Evolutionary conservation across 768 basidiomycete genomes (phyloP), one percentile per base, ranked within the genome.

Genomic region (Cystobasidium onofrii): DNA sequence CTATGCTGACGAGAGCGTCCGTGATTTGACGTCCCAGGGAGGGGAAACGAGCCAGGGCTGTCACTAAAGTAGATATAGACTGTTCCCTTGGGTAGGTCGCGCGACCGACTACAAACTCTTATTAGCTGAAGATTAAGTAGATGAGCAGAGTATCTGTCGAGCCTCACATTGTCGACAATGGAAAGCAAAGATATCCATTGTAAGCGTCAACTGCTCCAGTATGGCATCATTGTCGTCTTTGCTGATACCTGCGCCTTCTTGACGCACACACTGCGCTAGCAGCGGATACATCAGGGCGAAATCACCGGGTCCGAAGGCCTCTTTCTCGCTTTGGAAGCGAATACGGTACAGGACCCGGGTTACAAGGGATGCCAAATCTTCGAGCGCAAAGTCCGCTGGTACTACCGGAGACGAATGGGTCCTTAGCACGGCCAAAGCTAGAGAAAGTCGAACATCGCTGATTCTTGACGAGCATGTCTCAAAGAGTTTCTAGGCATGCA

Each of bases 321-420:
- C 82, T 76, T 91, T 88, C 75, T 94, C 90, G 0, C 91, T 88
- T 1, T 94, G 83, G 73, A 86, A 89, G 23, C 90, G 87, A 0
- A 98, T 80, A 23, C 90, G 87, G 80, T 95, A 90, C 1, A 99
- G 83, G 0, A 98, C 88, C 31, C 96, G 90, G 57, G 90, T 83
- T 29, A 94, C 84, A 36, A 97, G 83, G 6, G 84, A 93, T 74
- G 86, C 85, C 36, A 94, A 80, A 0, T 86, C 86, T 79, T 98
- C 95, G 0, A 85, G 86, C 44, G 85, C 84, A 74, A 90, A 83
- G 43, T 90, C 88, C 74, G 88, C 87, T 0, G 91, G 90, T 0
- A 97, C 84, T 1, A 86, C 83, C 1, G 84, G 82, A 15, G 89
- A 84, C 27, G 88, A 85, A 55, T 89, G 81, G 75, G 87, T 87